phyloP scores from a whole-genome alignment of 148 eudicot genomes.

The Vaccinium corymbosum region DNA sequence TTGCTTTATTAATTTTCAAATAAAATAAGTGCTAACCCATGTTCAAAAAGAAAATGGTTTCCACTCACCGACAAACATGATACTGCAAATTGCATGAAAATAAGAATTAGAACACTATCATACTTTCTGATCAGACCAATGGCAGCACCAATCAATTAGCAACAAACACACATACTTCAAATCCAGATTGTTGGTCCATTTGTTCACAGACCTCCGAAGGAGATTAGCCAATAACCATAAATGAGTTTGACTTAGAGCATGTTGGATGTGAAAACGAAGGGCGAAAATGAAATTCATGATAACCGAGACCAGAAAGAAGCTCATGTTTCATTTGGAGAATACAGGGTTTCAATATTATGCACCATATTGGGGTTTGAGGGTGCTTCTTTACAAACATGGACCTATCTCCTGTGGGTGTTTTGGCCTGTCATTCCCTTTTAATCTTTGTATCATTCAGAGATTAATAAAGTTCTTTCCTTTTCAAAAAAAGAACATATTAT shows the following conservation, averaged over 20 bases:
- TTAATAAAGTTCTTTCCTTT: too few species aligned
- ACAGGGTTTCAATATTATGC: not conserved
- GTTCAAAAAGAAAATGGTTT: not conserved
- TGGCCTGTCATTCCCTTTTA: too few species aligned
- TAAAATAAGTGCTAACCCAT: not conserved
- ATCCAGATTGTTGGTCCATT: not conserved
- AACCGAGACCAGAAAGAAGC: not conserved
- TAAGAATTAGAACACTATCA: not conserved
- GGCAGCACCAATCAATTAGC: not conserved
- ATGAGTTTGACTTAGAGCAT: not conserved
- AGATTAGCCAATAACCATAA: not conserved
- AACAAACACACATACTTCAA: not conserved
- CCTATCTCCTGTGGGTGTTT: too few species aligned
- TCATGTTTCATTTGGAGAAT: not conserved
- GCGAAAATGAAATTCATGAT: not conserved
- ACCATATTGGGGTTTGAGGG: not conserved
- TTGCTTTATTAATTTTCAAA: not conserved
- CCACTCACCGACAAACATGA: not conserved
- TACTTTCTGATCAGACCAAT: not conserved
- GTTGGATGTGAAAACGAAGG: not conserved
- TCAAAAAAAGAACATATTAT: not conserved
- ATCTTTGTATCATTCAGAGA: too few species aligned
- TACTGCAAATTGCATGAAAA: not conserved
- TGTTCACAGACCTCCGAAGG: not conserved
- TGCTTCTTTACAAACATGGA: too few species aligned